These are phyloP conservation scores for Rubia occidens DNA, from an alignment of 305 asterid species.

Conservation along the genomic window DNA sequence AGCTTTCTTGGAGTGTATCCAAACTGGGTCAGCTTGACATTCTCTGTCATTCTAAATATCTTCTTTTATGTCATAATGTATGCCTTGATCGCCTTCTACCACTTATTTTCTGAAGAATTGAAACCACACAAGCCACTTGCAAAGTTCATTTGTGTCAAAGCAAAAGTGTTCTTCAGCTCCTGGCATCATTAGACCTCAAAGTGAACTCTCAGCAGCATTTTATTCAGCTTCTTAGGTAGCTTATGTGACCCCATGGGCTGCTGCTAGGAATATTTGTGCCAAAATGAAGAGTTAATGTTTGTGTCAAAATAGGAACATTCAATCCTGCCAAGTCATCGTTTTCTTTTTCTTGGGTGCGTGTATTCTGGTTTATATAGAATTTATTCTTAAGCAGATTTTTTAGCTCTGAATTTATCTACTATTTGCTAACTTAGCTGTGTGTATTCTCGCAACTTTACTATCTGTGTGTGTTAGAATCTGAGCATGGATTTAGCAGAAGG, in stretches of 20 bases:
- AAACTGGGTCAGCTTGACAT: conserved; percentile 73
- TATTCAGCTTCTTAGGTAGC: too few relatives aligned
- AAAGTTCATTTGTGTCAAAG: conserved; percentile 80
- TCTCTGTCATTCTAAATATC: conserved; percentile 53
- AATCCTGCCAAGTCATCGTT: too few relatives aligned
- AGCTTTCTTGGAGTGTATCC: conserved; percentile 66
- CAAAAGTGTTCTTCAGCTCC: conserved; percentile 81
- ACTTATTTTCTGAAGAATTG: conserved; percentile 65
- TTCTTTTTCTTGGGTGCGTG: neutral
- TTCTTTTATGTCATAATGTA: conserved; percentile 70
- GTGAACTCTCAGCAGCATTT: too few relatives aligned
- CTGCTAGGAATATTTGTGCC: too few relatives aligned
- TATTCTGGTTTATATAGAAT: neutral
- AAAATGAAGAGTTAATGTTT: too few relatives aligned
- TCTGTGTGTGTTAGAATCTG: neutral
- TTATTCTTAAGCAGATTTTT: neutral
- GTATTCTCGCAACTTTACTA: neutral
- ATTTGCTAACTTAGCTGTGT: neutral
- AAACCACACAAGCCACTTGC: conserved; percentile 75
- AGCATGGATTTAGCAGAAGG: neutral
- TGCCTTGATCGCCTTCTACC: conserved; percentile 69
- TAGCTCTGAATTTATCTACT: too few relatives aligned
- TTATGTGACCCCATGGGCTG: too few relatives aligned
- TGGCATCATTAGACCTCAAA: too few relatives aligned
- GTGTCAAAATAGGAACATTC: too few relatives aligned